phyloP scores from a whole-genome alignment of 805 yeast species.

The Candida argentea region DNA sequence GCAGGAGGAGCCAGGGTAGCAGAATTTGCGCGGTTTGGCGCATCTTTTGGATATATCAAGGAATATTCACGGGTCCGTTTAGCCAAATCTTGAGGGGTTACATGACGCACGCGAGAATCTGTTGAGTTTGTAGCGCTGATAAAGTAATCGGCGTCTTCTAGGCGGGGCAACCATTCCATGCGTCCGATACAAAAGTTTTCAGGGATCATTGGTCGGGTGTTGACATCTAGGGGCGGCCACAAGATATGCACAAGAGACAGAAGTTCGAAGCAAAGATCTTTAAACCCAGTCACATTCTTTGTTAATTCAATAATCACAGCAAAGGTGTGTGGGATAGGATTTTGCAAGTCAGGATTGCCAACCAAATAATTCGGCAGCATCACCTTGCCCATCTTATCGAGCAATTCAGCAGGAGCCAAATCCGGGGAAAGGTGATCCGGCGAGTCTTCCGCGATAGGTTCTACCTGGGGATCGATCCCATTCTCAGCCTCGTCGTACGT shows the following conservation, averaged over 20 bases:
- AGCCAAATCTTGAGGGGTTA: slow-evolving; percentile 36
- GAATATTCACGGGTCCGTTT: slow-evolving; percentile 24
- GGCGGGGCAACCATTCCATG: slow-evolving; percentile 30
- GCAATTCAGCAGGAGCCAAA: slow-evolving; percentile 7
- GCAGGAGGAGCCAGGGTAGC: not conserved
- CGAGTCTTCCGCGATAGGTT: not conserved
- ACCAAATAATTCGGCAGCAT: slow-evolving; percentile 27
- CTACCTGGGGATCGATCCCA: slow-evolving; percentile 14
- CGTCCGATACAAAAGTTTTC: slow-evolving; percentile 42
- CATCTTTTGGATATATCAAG: slow-evolving; percentile 6
- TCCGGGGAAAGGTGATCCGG: slow-evolving; percentile 1
- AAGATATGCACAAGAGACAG: slow-evolving; percentile 33
- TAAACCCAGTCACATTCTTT: slow-evolving; percentile 24
- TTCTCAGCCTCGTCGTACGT: slow-evolving; percentile 35
- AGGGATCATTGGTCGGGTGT: slow-evolving; percentile 29
- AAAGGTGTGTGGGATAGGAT: slow-evolving; percentile 41
- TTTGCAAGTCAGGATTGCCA: slow-evolving; percentile 26
- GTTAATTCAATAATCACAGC: slow-evolving; percentile 39
- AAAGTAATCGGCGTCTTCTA: slow-evolving; percentile 36
- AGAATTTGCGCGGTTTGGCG: slow-evolving; percentile 4
- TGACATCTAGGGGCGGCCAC: slow-evolving; percentile 49
- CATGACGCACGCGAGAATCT: slow-evolving; percentile 29
- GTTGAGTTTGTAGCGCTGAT: slow-evolving; percentile 31
- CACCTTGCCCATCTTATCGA: slow-evolving; percentile 14
- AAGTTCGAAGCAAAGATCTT: slow-evolving; percentile 31